Conservation (phyloP, 2,329 filamentous ascomycete species). For the Pestalotiopsis sp. region DNA sequence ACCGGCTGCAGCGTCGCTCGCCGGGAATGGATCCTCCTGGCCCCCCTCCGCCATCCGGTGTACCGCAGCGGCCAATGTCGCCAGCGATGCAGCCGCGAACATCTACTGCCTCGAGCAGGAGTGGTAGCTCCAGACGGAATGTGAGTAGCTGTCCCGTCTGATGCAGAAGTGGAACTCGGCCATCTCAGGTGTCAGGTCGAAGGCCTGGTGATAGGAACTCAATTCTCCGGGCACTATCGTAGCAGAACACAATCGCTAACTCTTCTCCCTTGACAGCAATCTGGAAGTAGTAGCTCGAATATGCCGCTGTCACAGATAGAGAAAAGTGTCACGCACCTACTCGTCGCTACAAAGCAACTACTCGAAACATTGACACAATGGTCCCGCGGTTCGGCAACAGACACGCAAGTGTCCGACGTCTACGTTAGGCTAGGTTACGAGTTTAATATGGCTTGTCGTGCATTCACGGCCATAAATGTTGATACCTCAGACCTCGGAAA, state of each 20-base stretch:
- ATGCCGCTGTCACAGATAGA: slow-evolving; percentile 92
- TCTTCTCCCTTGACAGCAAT: slow-evolving; percentile 21
- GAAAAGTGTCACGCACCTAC: slow-evolving; percentile 96
- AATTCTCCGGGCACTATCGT: background rate
- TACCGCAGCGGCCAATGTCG: slow-evolving; percentile 61
- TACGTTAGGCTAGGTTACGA: slow-evolving; percentile 97
- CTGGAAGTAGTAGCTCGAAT: slow-evolving; percentile 69
- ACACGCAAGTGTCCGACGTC: slow-evolving; percentile 95
- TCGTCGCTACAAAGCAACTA: slow-evolving; percentile 96
- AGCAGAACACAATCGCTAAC: background rate
- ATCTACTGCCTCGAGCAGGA: slow-evolving; percentile 68
- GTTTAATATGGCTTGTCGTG: slow-evolving; percentile 98
- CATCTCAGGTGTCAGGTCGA: background rate
- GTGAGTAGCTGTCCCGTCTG: slow-evolving; percentile 48
- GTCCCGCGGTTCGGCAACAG: slow-evolving; percentile 89
- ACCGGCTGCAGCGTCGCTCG: slow-evolving; percentile 62
- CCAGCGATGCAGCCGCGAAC: slow-evolving; percentile 64
- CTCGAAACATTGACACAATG: slow-evolving; percentile 97
- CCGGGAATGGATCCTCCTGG: slow-evolving; percentile 61
- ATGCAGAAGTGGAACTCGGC: background rate
- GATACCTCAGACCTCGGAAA: slow-evolving; percentile 94
- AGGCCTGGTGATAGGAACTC: background rate
- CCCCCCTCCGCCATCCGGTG: slow-evolving; percentile 50
- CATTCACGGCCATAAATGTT: slow-evolving; percentile 95
- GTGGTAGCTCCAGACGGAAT: slow-evolving; percentile 57